These are phyloP conservation scores for Neoboletus magnificus DNA, from an alignment of 768 basidiomycete genomes.

Conservation along the genomic window DNA sequence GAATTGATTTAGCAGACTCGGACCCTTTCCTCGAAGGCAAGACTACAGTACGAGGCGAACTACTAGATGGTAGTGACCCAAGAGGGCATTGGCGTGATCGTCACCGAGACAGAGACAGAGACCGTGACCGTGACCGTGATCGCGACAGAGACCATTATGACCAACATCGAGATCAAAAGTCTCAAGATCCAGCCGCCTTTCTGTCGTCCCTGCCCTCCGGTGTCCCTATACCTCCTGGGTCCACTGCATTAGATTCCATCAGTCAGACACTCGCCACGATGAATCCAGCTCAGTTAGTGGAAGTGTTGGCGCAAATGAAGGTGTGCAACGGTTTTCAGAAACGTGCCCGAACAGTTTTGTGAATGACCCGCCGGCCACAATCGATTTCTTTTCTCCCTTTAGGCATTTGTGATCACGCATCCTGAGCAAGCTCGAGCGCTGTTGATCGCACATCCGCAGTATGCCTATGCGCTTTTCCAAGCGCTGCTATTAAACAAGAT, in stretches of 20 bases:
- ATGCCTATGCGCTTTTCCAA: conserved; percentile 95
- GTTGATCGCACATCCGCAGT: conserved; percentile 82
- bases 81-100: conserved; percentile 42
- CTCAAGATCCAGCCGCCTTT: conserved; percentile 49
- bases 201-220: conserved; percentile 73
- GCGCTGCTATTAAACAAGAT: conserved; percentile 91
- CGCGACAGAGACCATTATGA: conserved; percentile 39
- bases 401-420: conserved; percentile 91
- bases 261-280: conserved; percentile 82
- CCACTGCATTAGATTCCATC: conserved; percentile 76
- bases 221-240: conserved; percentile 66
- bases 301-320: conserved; percentile 98
- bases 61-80: conserved; percentile 59
- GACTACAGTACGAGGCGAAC: conserved; percentile 81
- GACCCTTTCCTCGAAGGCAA: conserved; percentile 91
- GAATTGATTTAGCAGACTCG: conserved; percentile 92
- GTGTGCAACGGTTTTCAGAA: conserved; percentile 44
- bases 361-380: conserved; percentile 15
- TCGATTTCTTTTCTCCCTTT: conserved; percentile 32
- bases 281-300: conserved; percentile 80
- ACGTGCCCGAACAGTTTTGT: conserved; percentile 18
- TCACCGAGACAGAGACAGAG: conserved; percentile 48
- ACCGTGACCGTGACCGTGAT: conserved; percentile 52
- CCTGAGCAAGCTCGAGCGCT: conserved; percentile 85
- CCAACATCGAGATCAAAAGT: conserved; percentile 32